Base-by-base conservation (phyloP, 2,329 filamentous ascomycete genomes). In the Plenodomus tracheiphilus region DNA sequence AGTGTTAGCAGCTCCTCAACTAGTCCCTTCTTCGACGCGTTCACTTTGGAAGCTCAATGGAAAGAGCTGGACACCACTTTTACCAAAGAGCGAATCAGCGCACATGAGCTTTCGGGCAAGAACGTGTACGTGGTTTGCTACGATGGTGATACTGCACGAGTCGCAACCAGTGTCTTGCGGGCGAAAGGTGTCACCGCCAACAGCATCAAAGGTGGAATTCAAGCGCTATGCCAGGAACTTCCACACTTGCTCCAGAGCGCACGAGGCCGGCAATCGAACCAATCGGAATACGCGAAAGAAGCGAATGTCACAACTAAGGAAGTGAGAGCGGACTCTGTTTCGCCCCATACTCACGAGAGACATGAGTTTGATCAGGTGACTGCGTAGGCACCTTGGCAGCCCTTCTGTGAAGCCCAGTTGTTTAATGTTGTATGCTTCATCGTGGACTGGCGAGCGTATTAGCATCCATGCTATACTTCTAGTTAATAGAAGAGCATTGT, bases 61-160 rank as follows among this genome's bases (percentile, higher is more conserved):
- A 56, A 46, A 19, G 59, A 62, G 39, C 41, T 62, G 9, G 55
- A 59, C 15, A 43, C 45, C 8, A 57, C 56, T 3, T 58, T 62
- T 18, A 60, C 55, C 1, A 10, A 10, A 2, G 58, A 60, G 15
- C 52, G 52, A 10, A 53, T 62, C 36, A 59, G 41, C 22, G 57
- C 57, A 15, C 49, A 62, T 30, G 55, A 60, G 17, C 55, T 62
- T 18, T 39, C 38, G 8, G 57, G 51, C 7, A 60, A 57, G 21
- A 50, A 59, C 13, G 55, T 62, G 4, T 58, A 53, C 21, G 25
- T 61, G 2, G 43, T 61, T 13, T 62, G 57, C 36, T 62, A 62
- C 38, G 25, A 49, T 7, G 57, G 59, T 5, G 59, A 62, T 22
- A 59, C 57, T 2, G 55, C 57, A 16, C 47, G 57, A 10, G 57